Conservation (phyloP, 495 filamentous ascomycete species). For the Penicillium arizonense region DNA sequence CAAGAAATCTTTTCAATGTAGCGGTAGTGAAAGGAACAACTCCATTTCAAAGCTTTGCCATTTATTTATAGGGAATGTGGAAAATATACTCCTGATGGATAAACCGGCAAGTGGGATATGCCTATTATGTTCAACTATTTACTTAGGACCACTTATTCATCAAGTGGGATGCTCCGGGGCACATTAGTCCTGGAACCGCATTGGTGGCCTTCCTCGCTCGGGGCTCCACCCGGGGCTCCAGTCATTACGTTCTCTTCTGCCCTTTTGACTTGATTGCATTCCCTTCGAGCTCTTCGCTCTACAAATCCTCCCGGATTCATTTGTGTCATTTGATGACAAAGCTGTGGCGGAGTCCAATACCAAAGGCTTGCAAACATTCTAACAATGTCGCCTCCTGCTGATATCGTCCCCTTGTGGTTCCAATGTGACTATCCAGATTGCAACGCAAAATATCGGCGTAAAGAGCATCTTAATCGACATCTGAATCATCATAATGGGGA, state of each 20-base stretch:
- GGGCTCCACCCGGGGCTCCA: neutral
- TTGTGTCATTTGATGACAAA: too few species aligned
- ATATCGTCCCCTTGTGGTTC: neutral
- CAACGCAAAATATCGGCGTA: constrained; percentile 18
- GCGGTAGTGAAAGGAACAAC: neutral
- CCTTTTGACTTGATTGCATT: too few species aligned
- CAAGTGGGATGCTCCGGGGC: neutral
- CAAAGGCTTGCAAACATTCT: neutral
- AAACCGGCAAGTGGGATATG: neutral
- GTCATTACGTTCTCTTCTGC: too few species aligned
- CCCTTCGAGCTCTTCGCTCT: neutral
- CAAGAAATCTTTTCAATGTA: neutral
- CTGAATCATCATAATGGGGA: constrained; percentile 4
- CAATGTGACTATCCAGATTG: constrained; percentile 14
- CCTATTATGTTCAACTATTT: neutral
- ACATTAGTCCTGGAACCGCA: neutral
- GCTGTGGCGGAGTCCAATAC: too few species aligned
- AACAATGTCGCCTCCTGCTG: neutral
- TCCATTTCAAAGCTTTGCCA: neutral
- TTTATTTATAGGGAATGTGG: neutral
- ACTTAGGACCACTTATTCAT: neutral
- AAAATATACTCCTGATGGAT: neutral
- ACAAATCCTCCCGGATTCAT: too few species aligned
- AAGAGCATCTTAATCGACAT: constrained; percentile 27
- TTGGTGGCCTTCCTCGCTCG: neutral